Evolutionary conservation across 2,329 filamentous ascomycete genomes (phyloP).

Genomic region (Penicillium sp.): DNA sequence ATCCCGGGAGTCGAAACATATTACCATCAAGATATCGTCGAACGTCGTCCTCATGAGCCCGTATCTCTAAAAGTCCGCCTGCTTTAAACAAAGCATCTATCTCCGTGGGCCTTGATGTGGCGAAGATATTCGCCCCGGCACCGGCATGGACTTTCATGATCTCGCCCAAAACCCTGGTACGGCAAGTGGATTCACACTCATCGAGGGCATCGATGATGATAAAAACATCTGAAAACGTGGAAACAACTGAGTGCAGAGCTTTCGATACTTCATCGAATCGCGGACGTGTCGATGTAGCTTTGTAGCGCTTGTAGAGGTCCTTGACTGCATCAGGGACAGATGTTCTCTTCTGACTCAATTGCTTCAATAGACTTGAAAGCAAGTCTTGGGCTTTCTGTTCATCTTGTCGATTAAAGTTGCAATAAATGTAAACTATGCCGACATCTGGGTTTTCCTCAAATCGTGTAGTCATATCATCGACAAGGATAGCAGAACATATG

Average conservation of each 20-base stretch:
- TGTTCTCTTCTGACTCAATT: slow-evolving; percentile 32
- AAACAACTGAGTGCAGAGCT: slow-evolving; percentile 17
- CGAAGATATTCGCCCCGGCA: slow-evolving; percentile 28
- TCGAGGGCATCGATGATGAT: slow-evolving; percentile 38
- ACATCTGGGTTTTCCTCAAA: slow-evolving; percentile 24
- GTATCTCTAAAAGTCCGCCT: slow-evolving; percentile 30
- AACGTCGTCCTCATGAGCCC: slow-evolving; percentile 37
- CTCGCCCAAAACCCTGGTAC: slow-evolving; percentile 9
- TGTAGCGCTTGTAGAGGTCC: slow-evolving; percentile 28
- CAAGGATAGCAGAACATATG: slow-evolving; percentile 30
- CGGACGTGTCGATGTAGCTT: slow-evolving; percentile 22
- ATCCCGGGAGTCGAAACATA: slow-evolving; percentile 20
- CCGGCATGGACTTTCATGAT: slow-evolving; percentile 25
- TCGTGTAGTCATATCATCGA: slow-evolving; percentile 41
- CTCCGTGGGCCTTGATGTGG: slow-evolving; percentile 34
- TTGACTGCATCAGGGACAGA: slow-evolving; percentile 30
- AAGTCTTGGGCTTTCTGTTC: slow-evolving; percentile 41
- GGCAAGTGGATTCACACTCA: slow-evolving; percentile 22
- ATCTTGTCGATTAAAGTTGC: slow-evolving; percentile 42
- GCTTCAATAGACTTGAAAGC: slow-evolving; percentile 40
- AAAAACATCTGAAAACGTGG: slow-evolving; percentile 21
- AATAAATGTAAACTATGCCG: slow-evolving; percentile 51
- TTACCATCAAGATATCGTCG: slow-evolving; percentile 29
- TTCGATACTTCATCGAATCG: slow-evolving; percentile 24
- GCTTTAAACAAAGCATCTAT: slow-evolving; percentile 24